Evolutionary conservation across 345 rosid genomes (phyloP), one percentile per base, ranked within the genome.

Genomic region (Theobroma cacao): DNA sequence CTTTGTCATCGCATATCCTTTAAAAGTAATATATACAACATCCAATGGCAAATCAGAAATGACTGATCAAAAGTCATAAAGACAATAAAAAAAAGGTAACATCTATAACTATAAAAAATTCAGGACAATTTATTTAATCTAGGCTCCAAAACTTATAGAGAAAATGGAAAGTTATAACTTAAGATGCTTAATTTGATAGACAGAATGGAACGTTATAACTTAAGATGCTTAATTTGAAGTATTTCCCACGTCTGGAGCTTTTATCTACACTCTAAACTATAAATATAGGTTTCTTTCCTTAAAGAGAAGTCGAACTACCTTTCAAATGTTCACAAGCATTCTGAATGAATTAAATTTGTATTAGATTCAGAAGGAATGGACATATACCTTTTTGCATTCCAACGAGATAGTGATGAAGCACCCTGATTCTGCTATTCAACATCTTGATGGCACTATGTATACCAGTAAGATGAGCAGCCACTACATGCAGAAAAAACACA

Each of bases 401-500:
- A 43, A 75, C 86, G 79, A 94, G 99, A 82, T 92, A 92, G 70
- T 96, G 98, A 81, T 90, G 93, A 77, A 96, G 97, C 80, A 96
- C 97, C 84, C 91, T 89, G 77, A 94, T 89, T 84, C 98, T 91
- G 86, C 98, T 91, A 85, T 91, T 94, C 72, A 94, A 84, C 99
- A 97, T 97, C 91, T 96, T 96, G 89, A 94, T 94, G 58, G 99
- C 99, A 85, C 98, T 94, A 80, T 97, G 98, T 74, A 91, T 91
- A 70, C 98, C 91, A 5, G 98, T 94, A 78, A 97, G 98, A 83
- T 97, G 98, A 76, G 99, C 98, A 82, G 99, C 97, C 94, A 97
- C 99, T 97, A 85, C 86, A 89, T 41, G 74, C 26, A 81, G 10
- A 17, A 5, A 47, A 72, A 26, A 64, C 40, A 60, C 53, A 45